phyloP scores from a whole-genome alignment of 106 monocot genomes.

The Platanthera zijinensis region DNA sequence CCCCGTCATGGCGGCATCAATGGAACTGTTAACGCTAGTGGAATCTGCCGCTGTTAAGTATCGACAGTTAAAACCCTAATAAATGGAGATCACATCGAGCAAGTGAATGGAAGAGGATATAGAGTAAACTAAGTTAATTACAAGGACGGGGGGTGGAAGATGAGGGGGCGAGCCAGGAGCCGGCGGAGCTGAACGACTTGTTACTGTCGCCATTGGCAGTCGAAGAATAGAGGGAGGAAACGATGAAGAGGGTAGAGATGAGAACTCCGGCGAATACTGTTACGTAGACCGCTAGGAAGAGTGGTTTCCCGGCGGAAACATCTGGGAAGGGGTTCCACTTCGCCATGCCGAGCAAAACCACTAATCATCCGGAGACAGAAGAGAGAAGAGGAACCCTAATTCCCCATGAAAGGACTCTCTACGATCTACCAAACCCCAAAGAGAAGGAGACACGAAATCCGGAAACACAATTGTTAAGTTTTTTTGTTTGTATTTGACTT shows the following conservation, averaged over 20 bases:
- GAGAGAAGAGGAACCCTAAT: not conserved
- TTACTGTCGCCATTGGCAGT: not conserved
- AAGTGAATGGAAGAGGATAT: not conserved
- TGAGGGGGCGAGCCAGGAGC: slow-evolving; percentile 17
- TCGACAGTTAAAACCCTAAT: not conserved
- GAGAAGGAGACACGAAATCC: not conserved
- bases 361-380: not conserved
- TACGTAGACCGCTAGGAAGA: slow-evolving; percentile 25
- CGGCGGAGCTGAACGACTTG: slow-evolving; percentile 7
- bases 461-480: no score
- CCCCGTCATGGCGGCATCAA: not conserved
- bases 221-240: slow-evolving; percentile 36
- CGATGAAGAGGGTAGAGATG: slow-evolving; percentile 27
- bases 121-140: not conserved
- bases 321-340: slow-evolving; percentile 11
- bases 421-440: not conserved
- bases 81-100: not conserved
- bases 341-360: slow-evolving; percentile 10
- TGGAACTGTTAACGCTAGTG: not conserved
- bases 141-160: not conserved
- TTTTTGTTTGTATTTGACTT: no score
- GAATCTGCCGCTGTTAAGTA: slow-evolving; percentile 10
- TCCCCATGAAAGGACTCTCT: not conserved
- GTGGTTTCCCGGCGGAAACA: slow-evolving; percentile 30
- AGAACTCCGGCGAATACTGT: slow-evolving; percentile 10